These are phyloP conservation scores for Peronosclerospora sorghi DNA, from an alignment of 352 stramenopile species.

Conservation along the genomic window DNA sequence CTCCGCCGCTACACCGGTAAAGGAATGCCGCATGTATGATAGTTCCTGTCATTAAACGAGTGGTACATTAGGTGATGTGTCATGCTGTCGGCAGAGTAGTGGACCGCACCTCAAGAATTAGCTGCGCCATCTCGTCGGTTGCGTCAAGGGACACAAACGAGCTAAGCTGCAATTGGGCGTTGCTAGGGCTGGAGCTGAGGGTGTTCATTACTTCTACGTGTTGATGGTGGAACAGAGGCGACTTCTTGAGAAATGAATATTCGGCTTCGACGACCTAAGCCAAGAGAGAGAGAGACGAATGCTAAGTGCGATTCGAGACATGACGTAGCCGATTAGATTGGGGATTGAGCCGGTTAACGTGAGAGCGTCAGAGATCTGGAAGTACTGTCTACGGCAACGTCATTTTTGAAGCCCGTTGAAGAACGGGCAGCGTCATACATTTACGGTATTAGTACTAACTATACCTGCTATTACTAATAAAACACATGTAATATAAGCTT, in stretches of 20 bases:
- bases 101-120: conserved; percentile 60
- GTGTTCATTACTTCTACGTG: conserved; percentile 25
- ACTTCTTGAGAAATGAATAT: conserved; percentile 1
- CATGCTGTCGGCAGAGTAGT: not conserved
- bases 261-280: too few species aligned
- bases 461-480: too few species aligned
- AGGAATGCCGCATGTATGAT: conserved; percentile 55
- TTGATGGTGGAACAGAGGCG: conserved; percentile 10
- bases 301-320: conserved; percentile 20
- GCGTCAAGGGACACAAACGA: conserved; percentile 66
- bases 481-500: too few species aligned
- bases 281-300: conserved; percentile 8
- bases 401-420: conserved; percentile 6
- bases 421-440: conserved; percentile 2
- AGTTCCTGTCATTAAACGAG: conserved; percentile 33
- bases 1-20: conserved; percentile 46
- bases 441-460: too few species aligned
- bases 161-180: conserved; percentile 59
- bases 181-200: conserved; percentile 14
- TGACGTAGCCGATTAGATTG: conserved; percentile 1
- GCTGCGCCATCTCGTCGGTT: conserved; percentile 64
- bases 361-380: conserved; percentile 9
- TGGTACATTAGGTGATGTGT: not conserved
- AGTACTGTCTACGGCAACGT: conserved; percentile 10
- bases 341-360: not conserved